phyloP scores from a whole-genome alignment of 805 yeast genomes.

The Blastobotrys robertii region DNA sequence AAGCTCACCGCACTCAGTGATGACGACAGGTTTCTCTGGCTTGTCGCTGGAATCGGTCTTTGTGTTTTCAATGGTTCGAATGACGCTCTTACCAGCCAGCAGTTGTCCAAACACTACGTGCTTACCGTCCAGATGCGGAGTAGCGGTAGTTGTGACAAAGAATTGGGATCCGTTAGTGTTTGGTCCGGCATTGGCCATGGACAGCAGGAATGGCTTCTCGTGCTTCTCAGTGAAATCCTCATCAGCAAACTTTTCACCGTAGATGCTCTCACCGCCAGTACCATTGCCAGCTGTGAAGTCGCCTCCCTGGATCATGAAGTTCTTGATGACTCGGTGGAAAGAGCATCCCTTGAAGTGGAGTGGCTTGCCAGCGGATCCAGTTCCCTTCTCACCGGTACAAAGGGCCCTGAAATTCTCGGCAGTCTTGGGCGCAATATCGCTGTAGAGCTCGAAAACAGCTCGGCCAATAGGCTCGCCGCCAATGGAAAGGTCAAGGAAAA shows the following conservation, averaged over 20 bases:
- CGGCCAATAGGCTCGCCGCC: conserved; percentile 66
- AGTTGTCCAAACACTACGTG: conserved; percentile 96
- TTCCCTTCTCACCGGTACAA: conserved; percentile 82
- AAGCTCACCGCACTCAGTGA: conserved; percentile 71
- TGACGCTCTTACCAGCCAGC: conserved; percentile 68
- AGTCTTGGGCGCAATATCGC: conserved; percentile 66
- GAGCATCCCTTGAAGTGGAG: conserved; percentile 69
- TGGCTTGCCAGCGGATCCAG: conserved; percentile 50
- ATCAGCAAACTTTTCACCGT: conserved; percentile 82
- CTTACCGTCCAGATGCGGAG: conserved; percentile 91
- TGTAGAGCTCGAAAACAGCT: conserved; percentile 60
- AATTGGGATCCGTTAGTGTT: conserved; percentile 95
- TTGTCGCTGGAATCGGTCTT: conserved; percentile 58
- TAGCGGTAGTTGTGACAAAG: conserved; percentile 83
- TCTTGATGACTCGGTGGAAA: conserved; percentile 84
- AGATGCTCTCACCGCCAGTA: conserved; percentile 75
- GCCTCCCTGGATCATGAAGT: conserved; percentile 92
- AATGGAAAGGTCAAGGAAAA: conserved; percentile 70
- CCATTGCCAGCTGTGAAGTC: conserved; percentile 71
- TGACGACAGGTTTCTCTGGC: conserved; percentile 61
- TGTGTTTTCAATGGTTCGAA: conserved; percentile 64
- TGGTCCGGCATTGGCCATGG: conserved; percentile 97
- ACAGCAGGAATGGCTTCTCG: conserved; percentile 75
- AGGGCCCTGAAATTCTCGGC: conserved; percentile 84
- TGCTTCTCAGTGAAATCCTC: conserved; percentile 74